A percentile compares a stretch with the other conserved stretches of the same genome.
Evolutionary conservation across 139 green algal species (phyloP).

Genomic region (Volvox reticuliferus): DNA sequence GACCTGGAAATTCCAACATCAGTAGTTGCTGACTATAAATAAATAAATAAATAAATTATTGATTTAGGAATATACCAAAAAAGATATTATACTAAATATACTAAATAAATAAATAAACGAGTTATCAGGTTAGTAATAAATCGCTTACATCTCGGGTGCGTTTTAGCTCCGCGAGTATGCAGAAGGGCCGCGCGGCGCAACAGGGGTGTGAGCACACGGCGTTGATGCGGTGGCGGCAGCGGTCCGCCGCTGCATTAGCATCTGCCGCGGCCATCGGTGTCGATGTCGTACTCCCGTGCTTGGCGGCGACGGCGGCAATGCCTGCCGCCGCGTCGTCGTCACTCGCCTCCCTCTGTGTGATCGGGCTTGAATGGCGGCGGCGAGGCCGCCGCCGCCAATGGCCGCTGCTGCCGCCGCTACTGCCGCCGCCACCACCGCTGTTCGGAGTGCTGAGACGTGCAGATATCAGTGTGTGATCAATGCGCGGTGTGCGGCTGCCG

Average conservation of each 20-base stretch:
- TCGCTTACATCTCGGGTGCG: slow-evolving; percentile 43
- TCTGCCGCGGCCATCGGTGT: no score
- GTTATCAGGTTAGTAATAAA: no score
- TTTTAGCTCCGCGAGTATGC: slow-evolving; percentile 65
- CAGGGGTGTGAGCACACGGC: slow-evolving; percentile 63
- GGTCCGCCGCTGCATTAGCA: background rate
- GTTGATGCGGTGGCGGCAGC: slow-evolving; percentile 33
- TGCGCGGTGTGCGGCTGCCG: no score
- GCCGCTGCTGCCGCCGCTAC: background rate
- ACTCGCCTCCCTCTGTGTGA: background rate
- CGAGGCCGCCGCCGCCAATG: no score
- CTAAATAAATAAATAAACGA: no score
- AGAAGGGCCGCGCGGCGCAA: slow-evolving; percentile 62
- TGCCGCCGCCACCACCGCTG: background rate
- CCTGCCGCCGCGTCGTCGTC: background rate
- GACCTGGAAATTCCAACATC: no score
- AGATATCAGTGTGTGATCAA: no score
- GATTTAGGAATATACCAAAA: no score
- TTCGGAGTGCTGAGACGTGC: background rate
- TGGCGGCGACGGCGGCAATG: background rate
- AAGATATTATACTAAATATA: no score
- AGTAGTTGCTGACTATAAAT: no score
- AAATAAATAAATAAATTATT: no score
- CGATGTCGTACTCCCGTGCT: no score
- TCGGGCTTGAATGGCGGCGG: background rate